These are phyloP conservation scores for Paragyromitra xinjiangensis DNA, from an alignment of 495 filamentous ascomycete species.

Conservation along the genomic window DNA sequence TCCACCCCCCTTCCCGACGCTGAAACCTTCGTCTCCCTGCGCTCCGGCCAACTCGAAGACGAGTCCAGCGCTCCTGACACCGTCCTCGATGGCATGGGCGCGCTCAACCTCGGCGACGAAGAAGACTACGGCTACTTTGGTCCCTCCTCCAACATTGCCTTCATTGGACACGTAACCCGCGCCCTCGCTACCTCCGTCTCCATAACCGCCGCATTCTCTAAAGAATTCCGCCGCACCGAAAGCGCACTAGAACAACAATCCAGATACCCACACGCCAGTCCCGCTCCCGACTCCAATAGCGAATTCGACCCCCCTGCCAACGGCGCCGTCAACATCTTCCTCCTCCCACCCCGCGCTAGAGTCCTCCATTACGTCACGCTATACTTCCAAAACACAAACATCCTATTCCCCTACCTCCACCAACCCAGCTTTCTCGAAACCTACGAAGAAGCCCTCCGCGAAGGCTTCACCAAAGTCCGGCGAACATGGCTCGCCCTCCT, in stretches of 20 bases:
- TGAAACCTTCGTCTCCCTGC: constrained; percentile 52
- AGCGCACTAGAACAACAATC: constrained; percentile 30
- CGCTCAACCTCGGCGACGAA: constrained; percentile 60
- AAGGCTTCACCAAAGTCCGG: constrained; percentile 58
- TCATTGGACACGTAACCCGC: constrained; percentile 59
- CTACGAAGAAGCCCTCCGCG: constrained; percentile 57
- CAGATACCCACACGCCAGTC: constrained; percentile 28
- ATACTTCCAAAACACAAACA: constrained; percentile 61
- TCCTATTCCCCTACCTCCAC: constrained; percentile 61
- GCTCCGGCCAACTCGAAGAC: constrained; percentile 57
- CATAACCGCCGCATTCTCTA: constrained; percentile 49
- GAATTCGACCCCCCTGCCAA: constrained; percentile 51
- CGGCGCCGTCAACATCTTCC: constrained; percentile 51
- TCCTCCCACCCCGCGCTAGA: constrained; percentile 41
- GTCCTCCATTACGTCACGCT: constrained; percentile 52
- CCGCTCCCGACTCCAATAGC: constrained; percentile 30
- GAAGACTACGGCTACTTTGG: constrained; percentile 64
- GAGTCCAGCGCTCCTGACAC: constrained; percentile 56
- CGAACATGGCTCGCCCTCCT: constrained; percentile 58
- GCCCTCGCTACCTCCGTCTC: constrained; percentile 55
- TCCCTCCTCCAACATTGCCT: constrained; percentile 64
- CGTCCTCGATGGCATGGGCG: constrained; percentile 62
- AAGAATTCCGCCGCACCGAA: constrained; percentile 51
- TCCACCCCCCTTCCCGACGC: background rate
- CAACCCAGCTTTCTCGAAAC: constrained; percentile 59